Percentiles rank a stretch among this genome's conserved stretches.
Conservation (phyloP, 2,329 filamentous ascomycete species). For the Penicillium sp. region DNA sequence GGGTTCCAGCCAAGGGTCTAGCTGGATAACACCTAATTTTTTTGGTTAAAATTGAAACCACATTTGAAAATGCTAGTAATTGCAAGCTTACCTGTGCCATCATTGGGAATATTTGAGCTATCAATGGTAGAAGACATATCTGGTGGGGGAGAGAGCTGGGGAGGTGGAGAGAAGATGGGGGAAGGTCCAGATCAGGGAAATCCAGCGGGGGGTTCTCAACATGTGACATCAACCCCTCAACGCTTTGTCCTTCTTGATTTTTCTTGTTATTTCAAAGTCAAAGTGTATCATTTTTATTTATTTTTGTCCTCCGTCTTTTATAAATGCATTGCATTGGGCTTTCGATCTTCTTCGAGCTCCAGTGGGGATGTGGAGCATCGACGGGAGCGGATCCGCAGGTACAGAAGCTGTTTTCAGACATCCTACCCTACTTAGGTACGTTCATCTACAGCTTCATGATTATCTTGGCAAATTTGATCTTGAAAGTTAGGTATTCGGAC, state of each 20-base stretch:
- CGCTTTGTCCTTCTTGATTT: conserved; percentile 6
- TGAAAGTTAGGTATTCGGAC: background rate
- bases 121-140: conserved; percentile 6
- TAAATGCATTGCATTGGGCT: background rate
- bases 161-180: conserved; percentile 2
- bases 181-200: conserved; percentile 9
- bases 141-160: conserved; percentile 4
- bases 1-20: conserved; percentile 87
- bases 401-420: background rate
- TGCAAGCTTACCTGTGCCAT: conserved; percentile 21
- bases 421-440: too few relatives aligned
- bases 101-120: conserved; percentile 9
- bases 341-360: background rate
- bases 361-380: conserved; percentile 5
- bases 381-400: conserved; percentile 8
- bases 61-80: background rate
- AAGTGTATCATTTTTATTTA: background rate
- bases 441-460: background rate
- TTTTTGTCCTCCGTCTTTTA: background rate
- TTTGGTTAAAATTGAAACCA: background rate
- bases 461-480: background rate
- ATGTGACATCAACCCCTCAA: conserved; percentile 18
- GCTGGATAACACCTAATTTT: conserved; percentile 69
- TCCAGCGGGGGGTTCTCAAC: conserved; percentile 9
- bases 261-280: background rate